Evolutionary conservation across 2,329 filamentous ascomycete genomes (phyloP).

Genomic region (Madurella mycetomatis): DNA sequence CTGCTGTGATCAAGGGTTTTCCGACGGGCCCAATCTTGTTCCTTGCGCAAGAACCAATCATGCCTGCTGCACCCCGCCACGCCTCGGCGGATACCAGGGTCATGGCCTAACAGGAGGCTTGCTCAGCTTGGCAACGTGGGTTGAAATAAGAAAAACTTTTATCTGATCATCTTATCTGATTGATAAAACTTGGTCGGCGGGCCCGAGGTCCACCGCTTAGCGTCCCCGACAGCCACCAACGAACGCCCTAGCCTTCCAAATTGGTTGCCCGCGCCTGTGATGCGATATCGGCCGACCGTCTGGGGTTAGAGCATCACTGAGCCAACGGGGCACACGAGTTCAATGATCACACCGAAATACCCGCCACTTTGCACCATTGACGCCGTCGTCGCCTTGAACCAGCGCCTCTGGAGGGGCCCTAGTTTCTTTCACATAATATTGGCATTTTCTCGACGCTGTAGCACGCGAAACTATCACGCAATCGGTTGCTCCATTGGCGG

Average conservation of each 20-base stretch:
- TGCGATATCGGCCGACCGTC: neutral
- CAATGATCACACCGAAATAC: neutral
- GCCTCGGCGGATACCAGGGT: neutral
- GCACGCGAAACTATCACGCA: no score
- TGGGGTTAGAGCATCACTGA: neutral
- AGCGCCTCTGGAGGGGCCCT: neutral
- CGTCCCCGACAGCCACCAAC: no score
- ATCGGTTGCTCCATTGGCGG: no score
- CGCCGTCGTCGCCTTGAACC: neutral
- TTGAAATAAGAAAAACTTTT: conserved; percentile 3
- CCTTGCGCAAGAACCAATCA: neutral
- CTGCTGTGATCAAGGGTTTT: no score
- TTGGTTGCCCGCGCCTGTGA: neutral
- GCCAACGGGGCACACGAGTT: neutral
- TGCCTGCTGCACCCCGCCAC: neutral
- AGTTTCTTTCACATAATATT: no score
- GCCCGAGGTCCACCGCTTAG: neutral
- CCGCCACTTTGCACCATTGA: neutral
- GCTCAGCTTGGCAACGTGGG: neutral
- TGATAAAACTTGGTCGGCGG: neutral
- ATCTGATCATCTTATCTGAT: conserved; percentile 18
- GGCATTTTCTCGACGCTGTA: no score
- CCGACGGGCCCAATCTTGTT: no score
- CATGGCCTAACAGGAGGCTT: neutral
- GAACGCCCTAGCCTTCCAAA: neutral